These are phyloP conservation scores for Flaveria trinervia DNA, from an alignment of 129 eudicot genomes.

Conservation along the genomic window DNA sequence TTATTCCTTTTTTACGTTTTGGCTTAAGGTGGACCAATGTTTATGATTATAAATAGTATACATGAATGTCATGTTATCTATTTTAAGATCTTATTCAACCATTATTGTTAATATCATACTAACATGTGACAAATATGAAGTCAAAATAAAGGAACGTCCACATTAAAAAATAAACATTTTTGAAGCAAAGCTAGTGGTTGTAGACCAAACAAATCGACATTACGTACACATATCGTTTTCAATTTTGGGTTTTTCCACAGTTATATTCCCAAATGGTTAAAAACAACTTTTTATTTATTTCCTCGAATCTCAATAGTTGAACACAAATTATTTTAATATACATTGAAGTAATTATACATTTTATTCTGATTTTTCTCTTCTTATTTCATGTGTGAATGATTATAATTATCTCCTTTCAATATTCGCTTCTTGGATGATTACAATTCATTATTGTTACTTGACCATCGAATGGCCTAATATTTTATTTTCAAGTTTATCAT, in stretches of 20 bases:
- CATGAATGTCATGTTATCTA: slow-evolving; percentile 7
- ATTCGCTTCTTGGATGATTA: neutral
- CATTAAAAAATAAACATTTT: slow-evolving; percentile 1
- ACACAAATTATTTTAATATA: neutral
- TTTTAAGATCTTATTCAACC: slow-evolving; percentile 1
- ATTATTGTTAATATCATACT: neutral
- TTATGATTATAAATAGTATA: neutral
- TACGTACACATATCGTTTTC: slow-evolving; percentile 14
- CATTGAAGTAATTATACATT: neutral
- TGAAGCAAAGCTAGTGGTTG: slow-evolving; percentile 16
- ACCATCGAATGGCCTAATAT: slow-evolving; percentile 18
- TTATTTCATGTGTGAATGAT: slow-evolving; percentile 22
- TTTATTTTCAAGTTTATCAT: slow-evolving; percentile 21
- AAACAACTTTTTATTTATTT: neutral
- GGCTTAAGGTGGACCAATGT: neutral
- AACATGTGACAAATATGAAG: slow-evolving; percentile 16
- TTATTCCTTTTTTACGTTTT: neutral
- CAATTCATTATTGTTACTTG: slow-evolving; percentile 28
- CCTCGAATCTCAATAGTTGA: neutral
- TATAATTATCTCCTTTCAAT: slow-evolving; percentile 12
- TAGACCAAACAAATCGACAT: slow-evolving; percentile 28
- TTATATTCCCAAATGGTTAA: neutral
- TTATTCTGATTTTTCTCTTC: neutral
- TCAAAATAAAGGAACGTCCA: slow-evolving; percentile 13
- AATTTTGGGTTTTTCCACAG: slow-evolving; percentile 1